Percentiles rank a stretch among this genome's conserved stretches.
These are phyloP conservation scores for Irpex rosettiformis DNA, from an alignment of 1,284 basidiomycete genomes.

Conservation along the genomic window DNA sequence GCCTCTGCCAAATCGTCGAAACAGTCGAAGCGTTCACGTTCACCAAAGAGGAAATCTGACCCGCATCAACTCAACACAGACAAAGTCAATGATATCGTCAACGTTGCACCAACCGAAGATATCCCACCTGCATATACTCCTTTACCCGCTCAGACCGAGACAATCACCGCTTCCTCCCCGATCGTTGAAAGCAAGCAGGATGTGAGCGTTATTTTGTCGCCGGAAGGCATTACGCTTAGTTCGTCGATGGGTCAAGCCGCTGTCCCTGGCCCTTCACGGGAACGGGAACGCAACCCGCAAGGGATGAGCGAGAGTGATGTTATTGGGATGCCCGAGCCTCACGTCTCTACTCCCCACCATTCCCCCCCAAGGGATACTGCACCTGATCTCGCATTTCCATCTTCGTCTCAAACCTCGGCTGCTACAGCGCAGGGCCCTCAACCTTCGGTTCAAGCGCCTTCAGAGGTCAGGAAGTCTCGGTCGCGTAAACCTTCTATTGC, in stretches of 20 bases:
- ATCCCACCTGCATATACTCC: constrained; percentile 13
- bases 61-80: neutral
- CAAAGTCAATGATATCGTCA: neutral
- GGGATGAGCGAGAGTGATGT: constrained; percentile 9
- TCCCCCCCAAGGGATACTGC: constrained; percentile 22
- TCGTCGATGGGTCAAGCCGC: neutral
- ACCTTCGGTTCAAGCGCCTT: constrained; percentile 11
- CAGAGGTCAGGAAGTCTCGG: constrained; percentile 18
- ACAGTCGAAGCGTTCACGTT: neutral
- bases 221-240: neutral
- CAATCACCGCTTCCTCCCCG: constrained; percentile 2
- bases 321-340: constrained; percentile 25
- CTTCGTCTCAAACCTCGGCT: constrained; percentile 3
- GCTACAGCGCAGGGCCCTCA: constrained; percentile 2
- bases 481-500: constrained; percentile 24
- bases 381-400: constrained; percentile 6
- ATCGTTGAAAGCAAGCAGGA: neutral
- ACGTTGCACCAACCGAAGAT: neutral
- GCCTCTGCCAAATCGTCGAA: neutral
- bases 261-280: constrained; percentile 5
- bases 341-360: constrained; percentile 18
- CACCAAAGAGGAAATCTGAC: neutral
- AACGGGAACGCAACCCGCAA: neutral
- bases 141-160: constrained; percentile 8
- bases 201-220: neutral